Percentiles rank a stretch among this genome's conserved stretches.
phyloP scores from a whole-genome alignment of 1,139 yeast genomes.

The Eremothecium gossypii region DNA sequence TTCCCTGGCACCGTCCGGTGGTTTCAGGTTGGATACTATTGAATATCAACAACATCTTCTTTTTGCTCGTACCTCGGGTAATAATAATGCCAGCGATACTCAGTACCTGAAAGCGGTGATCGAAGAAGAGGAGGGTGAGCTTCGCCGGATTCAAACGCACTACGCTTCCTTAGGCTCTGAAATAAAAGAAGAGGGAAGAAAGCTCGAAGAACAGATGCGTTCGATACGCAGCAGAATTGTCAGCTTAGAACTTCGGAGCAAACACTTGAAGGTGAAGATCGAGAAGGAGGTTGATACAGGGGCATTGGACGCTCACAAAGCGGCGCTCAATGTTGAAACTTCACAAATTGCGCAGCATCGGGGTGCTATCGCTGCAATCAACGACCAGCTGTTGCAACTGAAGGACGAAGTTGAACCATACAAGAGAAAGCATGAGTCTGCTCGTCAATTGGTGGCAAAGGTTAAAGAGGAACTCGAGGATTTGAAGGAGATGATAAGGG shows the following conservation, averaged over 20 bases:
- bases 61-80: constrained; percentile 5
- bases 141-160: constrained; percentile 12
- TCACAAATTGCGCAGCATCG: constrained; percentile 24
- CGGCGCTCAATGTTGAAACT: constrained; percentile 24
- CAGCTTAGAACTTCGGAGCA: constrained; percentile 16
- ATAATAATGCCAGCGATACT: background rate
- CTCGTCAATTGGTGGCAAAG: constrained; percentile 9
- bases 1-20: constrained; percentile 32
- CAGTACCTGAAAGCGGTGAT: constrained; percentile 10
- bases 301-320: constrained; percentile 29
- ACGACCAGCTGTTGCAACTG: constrained; percentile 19
- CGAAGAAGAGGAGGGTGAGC: constrained; percentile 18
- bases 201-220: constrained; percentile 9
- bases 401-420: constrained; percentile 19
- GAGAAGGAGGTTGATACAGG: constrained; percentile 35
- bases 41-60: constrained; percentile 29
- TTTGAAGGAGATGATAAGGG: constrained; percentile 20
- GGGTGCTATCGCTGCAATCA: constrained; percentile 23
- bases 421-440: constrained; percentile 17
- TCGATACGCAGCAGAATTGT: constrained; percentile 7
- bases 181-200: constrained; percentile 9
- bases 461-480: constrained; percentile 14
- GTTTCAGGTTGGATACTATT: constrained; percentile 53
- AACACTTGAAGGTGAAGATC: constrained; percentile 17
- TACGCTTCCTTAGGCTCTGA: constrained; percentile 13